Base-by-base conservation (phyloP, 73 alveolate genomes). In the Loxodes magnus region DNA sequence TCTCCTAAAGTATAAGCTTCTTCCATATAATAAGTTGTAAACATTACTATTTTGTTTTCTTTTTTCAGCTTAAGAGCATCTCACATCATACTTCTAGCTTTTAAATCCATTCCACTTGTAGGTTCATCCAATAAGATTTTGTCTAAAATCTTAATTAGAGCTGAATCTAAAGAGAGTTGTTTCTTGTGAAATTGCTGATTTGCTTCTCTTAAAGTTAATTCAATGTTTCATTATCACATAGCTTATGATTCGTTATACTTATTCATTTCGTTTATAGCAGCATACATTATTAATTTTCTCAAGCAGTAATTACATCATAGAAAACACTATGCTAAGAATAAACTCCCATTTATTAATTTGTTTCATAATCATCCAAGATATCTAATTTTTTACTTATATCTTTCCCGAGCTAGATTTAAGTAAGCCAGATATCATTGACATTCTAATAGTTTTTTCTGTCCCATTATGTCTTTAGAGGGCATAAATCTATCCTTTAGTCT, bases 401-500 rank as follows among this genome's bases (percentile, higher is more conserved):
- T 61, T 49, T 3, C 99, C 99, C 20, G 85, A 75, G 12, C 93
- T 39, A 1, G 96, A 71, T 10, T 69, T 68, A 2, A 77, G 60
- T 37, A 93, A 42, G 5, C 99, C 99, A 15, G 94, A 78, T 39
- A 89, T 38, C 91, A 85, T 85, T 1, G 95, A 81, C 6, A 89
- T 79, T 6, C 97, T 84, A 7, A 98, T 89, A 6, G 99, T 84
- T 57, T 93, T 93, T 19, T 98, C 99, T 19, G 99, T 98, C 7
- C 99, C 99, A 51, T 93, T 93, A 57, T 85, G 96, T 3, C 99
- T 98, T 12, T 89, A 75, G 7, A 88, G 72, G 1, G 96, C 95
- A 41, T 84, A 88, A 36, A 88, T 81, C 67, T 88, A 88, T 10
- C 94, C 97, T 22, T 62, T 50, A 39, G 24, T 61, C 61, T 3